Percentiles rank a stretch among this genome's conserved stretches.
phyloP scores from a whole-genome alignment of 371 early-diverging fungal genomes.

The Mucor plumbeus region DNA sequence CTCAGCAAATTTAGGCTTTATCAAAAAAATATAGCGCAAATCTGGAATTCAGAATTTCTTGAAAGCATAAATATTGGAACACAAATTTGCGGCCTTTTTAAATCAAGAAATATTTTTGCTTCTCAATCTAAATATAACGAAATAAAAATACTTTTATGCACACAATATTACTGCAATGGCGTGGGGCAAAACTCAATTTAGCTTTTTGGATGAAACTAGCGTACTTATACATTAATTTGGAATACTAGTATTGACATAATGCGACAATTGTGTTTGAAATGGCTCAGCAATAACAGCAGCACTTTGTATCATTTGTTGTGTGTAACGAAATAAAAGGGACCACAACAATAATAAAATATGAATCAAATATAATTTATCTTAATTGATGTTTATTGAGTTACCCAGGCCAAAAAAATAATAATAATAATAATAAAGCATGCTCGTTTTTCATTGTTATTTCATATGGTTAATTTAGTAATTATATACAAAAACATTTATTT shows the following conservation, averaged over 20 bases:
- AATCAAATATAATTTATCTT: constrained; percentile 3
- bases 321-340: background rate
- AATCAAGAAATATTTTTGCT: no score
- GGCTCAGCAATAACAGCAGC: background rate
- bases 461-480: background rate
- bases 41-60: no score
- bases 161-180: background rate
- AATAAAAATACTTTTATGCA: background rate
- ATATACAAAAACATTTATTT: background rate
- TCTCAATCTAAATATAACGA: no score
- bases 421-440: constrained; percentile 1
- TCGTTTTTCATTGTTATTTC: background rate
- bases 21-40: no score
- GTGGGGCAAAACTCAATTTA: no score
- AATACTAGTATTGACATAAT: no score
- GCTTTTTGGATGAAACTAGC: background rate
- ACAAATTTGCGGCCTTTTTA: no score
- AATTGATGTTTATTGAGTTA: background rate
- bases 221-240: background rate
- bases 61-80: no score
- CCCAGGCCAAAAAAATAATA: background rate
- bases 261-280: background rate
- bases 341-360: background rate
- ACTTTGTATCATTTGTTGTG: background rate
- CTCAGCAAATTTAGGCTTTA: no score